Base-by-base conservation (phyloP, 306 rosid species). In the Begonia masoniana region DNA sequence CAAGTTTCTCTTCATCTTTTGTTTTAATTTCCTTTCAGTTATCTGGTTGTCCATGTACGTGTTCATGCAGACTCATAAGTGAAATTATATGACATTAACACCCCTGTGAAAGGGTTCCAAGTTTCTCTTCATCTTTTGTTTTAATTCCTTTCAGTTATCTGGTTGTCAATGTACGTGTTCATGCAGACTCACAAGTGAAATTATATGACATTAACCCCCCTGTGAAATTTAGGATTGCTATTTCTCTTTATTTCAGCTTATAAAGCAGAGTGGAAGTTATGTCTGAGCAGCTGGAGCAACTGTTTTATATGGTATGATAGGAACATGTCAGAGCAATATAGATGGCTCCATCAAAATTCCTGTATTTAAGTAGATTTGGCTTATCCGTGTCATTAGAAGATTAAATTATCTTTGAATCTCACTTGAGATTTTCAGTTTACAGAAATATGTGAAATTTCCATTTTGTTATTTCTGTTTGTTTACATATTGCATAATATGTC, bases 271-370 rank as follows among this genome's bases (percentile, higher is more conserved):
- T 79, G 94, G 86, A 73, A 71, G 83, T 74, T 61, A 49, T 59
- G 43, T 68, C 79, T 77, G 86, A 83, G 92, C 99, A 70, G 96
- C 96, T 77, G 88, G 96, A 77, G 64, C 75, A 78, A 68, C 88
- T 9, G 72, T 71, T 64, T 83, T 63, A 74, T 91, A 91, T 91
- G 94, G 94, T 91, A 91, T 78, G 99, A 54, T 75, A 79, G 96
- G 94, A 86, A 73, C 67, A 74, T 65, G 81, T 78, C 74, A 71
- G 78, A 70, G 73, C 77, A 71, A 71, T 60, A 80, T 75, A 82
- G 83, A 69, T 85, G 88, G 74, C 76, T 71, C 73, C 58, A n/a
- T 75, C 71, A 71, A 62, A 74, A 57, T 79, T 66, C 72, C 54
- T 75, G 52, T 58, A 58, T 41, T 66, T 56, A 52, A 71, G 56